These are phyloP conservation scores for Hortiboletus flavorubellus DNA, from an alignment of 768 basidiomycete species.

Conservation along the genomic window DNA sequence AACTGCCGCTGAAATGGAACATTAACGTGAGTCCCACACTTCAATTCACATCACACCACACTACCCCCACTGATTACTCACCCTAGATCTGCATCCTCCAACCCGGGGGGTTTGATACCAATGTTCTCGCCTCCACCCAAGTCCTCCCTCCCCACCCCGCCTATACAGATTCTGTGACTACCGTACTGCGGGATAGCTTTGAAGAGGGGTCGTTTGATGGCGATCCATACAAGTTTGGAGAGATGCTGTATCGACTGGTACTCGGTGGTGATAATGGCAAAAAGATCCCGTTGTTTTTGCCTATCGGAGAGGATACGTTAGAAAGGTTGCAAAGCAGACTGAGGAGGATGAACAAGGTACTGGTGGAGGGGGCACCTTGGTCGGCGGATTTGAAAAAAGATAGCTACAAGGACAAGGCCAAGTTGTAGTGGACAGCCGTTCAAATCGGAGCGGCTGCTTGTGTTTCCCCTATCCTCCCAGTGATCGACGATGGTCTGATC, in stretches of 20 bases:
- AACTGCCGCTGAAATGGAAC: conserved; percentile 16
- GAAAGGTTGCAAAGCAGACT: background rate
- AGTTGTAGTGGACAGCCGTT: background rate
- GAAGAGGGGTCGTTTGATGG: background rate
- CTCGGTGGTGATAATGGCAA: background rate
- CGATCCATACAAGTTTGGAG: conserved; percentile 16
- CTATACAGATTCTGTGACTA: conserved; percentile 3
- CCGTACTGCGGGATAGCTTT: background rate
- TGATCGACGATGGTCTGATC: too few species aligned
- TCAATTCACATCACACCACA: too few species aligned
- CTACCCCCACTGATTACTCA: too few species aligned
- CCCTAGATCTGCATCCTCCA: conserved; percentile 15
- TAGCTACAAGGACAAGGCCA: background rate
- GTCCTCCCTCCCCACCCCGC: conserved; percentile 8
- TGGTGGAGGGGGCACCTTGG: background rate
- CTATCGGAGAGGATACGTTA: conserved; percentile 11
- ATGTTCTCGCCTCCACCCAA: background rate
- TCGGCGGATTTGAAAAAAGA: conserved; percentile 10
- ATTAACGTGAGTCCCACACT: conserved; percentile 11
- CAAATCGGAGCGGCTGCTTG: too few species aligned
- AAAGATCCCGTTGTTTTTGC: conserved; percentile 5
- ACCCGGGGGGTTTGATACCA: conserved; percentile 17
- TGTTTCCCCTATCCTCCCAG: too few species aligned
- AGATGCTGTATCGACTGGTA: conserved; percentile 1
- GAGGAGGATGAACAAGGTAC: background rate